phyloP scores from a whole-genome alignment of 208 protist species.

The Trypanosoma vivax region DNA sequence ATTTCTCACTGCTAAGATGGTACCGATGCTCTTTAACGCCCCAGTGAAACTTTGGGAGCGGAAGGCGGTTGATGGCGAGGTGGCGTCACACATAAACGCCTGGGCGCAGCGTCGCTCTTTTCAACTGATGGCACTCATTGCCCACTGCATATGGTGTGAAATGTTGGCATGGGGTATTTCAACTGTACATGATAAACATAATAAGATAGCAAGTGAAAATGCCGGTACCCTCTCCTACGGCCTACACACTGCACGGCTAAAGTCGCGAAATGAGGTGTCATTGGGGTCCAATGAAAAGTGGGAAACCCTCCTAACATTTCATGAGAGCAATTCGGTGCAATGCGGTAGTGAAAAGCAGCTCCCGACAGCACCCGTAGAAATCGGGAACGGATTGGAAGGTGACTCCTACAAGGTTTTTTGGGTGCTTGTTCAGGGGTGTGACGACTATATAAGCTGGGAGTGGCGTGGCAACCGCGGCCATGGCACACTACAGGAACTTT shows the following conservation, averaged over 20 bases:
- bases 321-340: neutral
- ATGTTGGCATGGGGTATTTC: slow-evolving; percentile 15
- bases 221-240: neutral
- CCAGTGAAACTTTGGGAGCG: neutral
- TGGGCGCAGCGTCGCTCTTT: slow-evolving; percentile 31
- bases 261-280: slow-evolving; percentile 9
- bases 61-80: neutral
- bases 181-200: too few species aligned
- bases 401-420: neutral
- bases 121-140: slow-evolving; percentile 22
- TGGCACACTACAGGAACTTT: slow-evolving; percentile 2
- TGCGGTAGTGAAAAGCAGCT: neutral
- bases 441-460: slow-evolving; percentile 17
- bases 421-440: slow-evolving; percentile 14
- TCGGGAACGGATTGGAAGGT: neutral
- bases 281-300: slow-evolving; percentile 19
- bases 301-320: slow-evolving; percentile 19
- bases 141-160: slow-evolving; percentile 34
- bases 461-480: neutral
- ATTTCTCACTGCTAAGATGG: slow-evolving; percentile 19
- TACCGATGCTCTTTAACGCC: slow-evolving; percentile 13
- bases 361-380: neutral
- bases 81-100: neutral
- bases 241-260: slow-evolving; percentile 1
- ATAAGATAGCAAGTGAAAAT: neutral